phyloP scores from a whole-genome alignment of 2,329 filamentous ascomycete genomes.

The Aspergillus pseudoglaucus region DNA sequence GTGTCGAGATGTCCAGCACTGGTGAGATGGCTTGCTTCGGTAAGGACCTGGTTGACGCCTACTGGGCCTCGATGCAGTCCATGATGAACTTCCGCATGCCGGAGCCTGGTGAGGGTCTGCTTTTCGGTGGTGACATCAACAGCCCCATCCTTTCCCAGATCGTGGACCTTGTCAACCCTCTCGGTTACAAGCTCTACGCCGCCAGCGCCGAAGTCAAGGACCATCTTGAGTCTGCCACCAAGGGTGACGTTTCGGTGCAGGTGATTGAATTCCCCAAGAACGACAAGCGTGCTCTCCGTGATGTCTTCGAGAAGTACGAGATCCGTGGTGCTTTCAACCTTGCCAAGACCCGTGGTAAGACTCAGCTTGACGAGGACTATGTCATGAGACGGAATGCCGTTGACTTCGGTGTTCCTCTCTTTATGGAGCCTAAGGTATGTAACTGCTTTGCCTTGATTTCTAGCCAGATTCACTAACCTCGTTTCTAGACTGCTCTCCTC shows the following conservation, averaged over 20 bases:
- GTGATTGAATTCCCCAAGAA: conserved; percentile 95
- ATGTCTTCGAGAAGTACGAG: conserved; percentile 95
- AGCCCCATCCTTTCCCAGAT: conserved; percentile 68
- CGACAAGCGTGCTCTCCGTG: conserved; percentile 88
- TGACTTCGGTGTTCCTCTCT: conserved; percentile 93
- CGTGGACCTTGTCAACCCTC: conserved; percentile 77
- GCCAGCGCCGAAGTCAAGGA: conserved; percentile 74
- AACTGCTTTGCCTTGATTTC: not conserved
- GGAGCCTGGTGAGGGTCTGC: conserved; percentile 86
- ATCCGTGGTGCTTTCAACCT: conserved; percentile 96
- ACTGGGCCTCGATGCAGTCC: conserved; percentile 93
- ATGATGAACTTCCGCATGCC: conserved; percentile 99
- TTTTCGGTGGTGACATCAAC: conserved; percentile 78
- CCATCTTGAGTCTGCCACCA: conserved; percentile 67
- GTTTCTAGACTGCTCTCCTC: conserved; percentile 74
- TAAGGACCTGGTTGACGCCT: conserved; percentile 89
- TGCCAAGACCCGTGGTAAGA: conserved; percentile 75
- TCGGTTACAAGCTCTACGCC: conserved; percentile 92
- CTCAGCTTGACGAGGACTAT: conserved; percentile 85
- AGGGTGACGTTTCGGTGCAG: conserved; percentile 66
- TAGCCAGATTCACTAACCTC: conserved; percentile 19
- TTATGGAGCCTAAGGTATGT: conserved; percentile 94
- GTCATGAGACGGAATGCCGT: conserved; percentile 98
- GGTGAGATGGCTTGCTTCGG: conserved; percentile 99
- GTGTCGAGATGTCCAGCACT: conserved; percentile 94